Percentiles rank a stretch among this genome's conserved stretches.
phyloP scores from a whole-genome alignment of 2,329 filamentous ascomycete species.

The Ascochyta lentis region DNA sequence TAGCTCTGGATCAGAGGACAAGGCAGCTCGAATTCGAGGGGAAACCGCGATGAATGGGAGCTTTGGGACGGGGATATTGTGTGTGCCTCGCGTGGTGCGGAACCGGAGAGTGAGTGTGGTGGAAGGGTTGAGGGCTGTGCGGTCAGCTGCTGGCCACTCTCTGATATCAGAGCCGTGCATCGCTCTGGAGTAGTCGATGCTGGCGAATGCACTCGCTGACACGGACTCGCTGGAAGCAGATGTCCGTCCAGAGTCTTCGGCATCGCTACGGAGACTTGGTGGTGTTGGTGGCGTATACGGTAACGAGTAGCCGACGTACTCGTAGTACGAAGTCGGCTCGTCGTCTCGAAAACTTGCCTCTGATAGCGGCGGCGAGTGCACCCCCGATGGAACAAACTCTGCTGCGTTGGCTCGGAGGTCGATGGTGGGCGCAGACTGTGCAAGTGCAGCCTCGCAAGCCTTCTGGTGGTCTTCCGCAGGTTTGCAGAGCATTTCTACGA shows the following conservation, averaged over 20 bases:
- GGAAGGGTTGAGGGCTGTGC: background rate
- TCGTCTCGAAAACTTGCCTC: background rate
- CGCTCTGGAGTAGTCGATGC: background rate
- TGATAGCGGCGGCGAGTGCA: background rate
- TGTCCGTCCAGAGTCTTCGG: background rate
- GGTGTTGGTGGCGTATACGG: background rate
- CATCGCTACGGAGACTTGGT: background rate
- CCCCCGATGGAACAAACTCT: background rate
- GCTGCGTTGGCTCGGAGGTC: background rate
- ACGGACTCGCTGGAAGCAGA: background rate
- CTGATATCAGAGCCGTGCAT: background rate
- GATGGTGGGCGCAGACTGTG: background rate
- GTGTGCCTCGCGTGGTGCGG: background rate
- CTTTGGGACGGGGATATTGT: background rate
- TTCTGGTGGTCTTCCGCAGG: background rate
- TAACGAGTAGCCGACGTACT: background rate
- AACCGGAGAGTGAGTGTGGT: background rate
- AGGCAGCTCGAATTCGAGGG: background rate
- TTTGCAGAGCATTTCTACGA: background rate
- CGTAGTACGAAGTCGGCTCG: background rate
- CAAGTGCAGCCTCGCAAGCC: background rate
- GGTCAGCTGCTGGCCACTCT: background rate
- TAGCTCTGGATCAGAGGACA: background rate
- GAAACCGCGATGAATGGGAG: background rate
- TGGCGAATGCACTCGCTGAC: background rate